A percentile compares a stretch with the other conserved stretches of the same genome.
Conservation (phyloP, 129 eudicot species). For the Tagetes patula region DNA sequence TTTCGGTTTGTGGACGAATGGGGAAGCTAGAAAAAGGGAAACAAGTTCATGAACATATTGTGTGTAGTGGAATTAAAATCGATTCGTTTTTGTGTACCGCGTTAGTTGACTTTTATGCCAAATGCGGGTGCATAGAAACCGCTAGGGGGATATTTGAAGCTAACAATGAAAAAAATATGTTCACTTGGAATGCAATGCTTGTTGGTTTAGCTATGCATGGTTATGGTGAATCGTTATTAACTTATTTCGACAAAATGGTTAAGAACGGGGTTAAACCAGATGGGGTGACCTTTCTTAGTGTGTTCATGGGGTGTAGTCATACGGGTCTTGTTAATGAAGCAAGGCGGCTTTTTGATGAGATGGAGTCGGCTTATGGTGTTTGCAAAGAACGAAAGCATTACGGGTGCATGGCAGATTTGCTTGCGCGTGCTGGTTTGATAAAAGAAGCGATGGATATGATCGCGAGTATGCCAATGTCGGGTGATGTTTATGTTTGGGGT, state of each 20-base stretch:
- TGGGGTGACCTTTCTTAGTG: slow-evolving; percentile 69
- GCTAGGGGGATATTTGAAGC: slow-evolving; percentile 55
- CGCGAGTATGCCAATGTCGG: slow-evolving; percentile 54
- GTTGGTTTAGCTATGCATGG: slow-evolving; percentile 78
- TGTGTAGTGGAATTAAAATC: slow-evolving; percentile 27
- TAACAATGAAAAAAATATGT: slow-evolving; percentile 40
- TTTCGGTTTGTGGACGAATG: slow-evolving; percentile 63
- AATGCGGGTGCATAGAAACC: slow-evolving; percentile 68
- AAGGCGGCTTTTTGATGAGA: slow-evolving; percentile 43
- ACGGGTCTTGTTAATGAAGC: slow-evolving; percentile 64
- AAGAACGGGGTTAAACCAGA: slow-evolving; percentile 49
- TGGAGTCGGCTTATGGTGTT: slow-evolving; percentile 52
- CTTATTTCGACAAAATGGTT: slow-evolving; percentile 56
- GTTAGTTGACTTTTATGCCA: slow-evolving; percentile 70
- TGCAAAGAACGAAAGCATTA: slow-evolving; percentile 67
- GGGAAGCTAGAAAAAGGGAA: slow-evolving; percentile 63
- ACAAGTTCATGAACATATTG: slow-evolving; percentile 43
- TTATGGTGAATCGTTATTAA: slow-evolving; percentile 43
- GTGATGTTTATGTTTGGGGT: slow-evolving; percentile 79
- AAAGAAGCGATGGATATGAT: slow-evolving; percentile 65
- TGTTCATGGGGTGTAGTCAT: slow-evolving; percentile 75
- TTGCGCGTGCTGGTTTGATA: slow-evolving; percentile 72
- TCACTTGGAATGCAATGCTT: slow-evolving; percentile 73
- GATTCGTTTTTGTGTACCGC: slow-evolving; percentile 62
- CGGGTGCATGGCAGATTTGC: slow-evolving; percentile 83